Evolutionary conservation across 164 flowering plant species (phyloP), one percentile per base, ranked within the genome.

Genomic region (Vitis rotundifolia): DNA sequence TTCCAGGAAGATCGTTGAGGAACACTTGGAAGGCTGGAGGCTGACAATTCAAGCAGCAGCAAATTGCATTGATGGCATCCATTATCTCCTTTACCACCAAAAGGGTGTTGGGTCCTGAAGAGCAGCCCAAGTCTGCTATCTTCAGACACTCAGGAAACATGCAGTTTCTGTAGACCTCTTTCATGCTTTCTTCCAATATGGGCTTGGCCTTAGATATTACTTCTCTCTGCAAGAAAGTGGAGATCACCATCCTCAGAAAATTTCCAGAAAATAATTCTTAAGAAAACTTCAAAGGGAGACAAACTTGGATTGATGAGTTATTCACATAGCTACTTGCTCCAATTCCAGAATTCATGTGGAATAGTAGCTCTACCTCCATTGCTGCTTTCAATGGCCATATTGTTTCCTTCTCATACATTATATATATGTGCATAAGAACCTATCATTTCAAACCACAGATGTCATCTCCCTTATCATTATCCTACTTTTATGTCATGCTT

Each of bases 231-330:
- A 14, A 50, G 19, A 47, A 49, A 48, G 26, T 50, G 28, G 15
- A 18, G 48, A n/a, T n/a, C n/a, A n/a, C n/a, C n/a, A n/a, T n/a
- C n/a, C n/a, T n/a, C n/a, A n/a, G n/a, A n/a, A n/a, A n/a, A n/a
- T n/a, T n/a, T n/a, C n/a, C n/a, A n/a, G n/a, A n/a, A n/a, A n/a
- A n/a, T n/a, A n/a, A n/a, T n/a, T n/a, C n/a, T n/a, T n/a, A n/a
- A 3, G 55, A 54, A 74, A 55, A 49, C 51, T 0, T 26, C 18
- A 62, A 7, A 54, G 49, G 15, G n/a, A 5, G 7, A 29, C 3
- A 1, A 6, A 88, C 91, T 80, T 84, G 88, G 54, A 76, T 22
- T 1, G 14, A 0, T 1, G 89, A 88, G 71, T 88, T 88, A 11
- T 31, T 64, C 3, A 89, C 81, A 66, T 88, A 84, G 69, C 91